Evolutionary conservation across 352 stramenopile species (phyloP), one percentile per base, ranked within the genome.

Genomic region (Albugo laibachii): DNA sequence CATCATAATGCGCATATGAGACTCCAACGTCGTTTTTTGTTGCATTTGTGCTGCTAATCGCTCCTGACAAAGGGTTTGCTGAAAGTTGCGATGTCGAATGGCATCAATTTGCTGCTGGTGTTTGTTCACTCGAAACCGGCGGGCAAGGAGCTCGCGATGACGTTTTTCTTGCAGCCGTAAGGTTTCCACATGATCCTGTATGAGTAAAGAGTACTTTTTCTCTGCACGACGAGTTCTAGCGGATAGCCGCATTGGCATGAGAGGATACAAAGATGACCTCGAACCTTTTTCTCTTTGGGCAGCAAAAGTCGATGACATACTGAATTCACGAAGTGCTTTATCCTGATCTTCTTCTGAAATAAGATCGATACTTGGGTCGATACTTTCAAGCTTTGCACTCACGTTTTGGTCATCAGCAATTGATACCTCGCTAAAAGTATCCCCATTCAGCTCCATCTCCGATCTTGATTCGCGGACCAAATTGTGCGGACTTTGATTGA

Each of bases 141-240:
- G 62, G 50, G 73, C 68, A 27, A 86, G 56, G 46, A 79, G 66
- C 39, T 77, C 56, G 8, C 71, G 59, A 45, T 81, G 66, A 13
- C 66, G 73, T 44, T 55, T 56, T 24, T 86, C 73, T 36, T 66
- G 56, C 65, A 82, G 65, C 0, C 66, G 66, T 8, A 83, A 53
- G 41, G 76, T 63, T 34, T 77, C 64, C 5, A 86, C 52, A 42
- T 83, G 70, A 38, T 80, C 65, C 49, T 82, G 81, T 12, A 83
- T 48, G 10, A 66, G 60, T 8, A 82, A 42, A 31, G 81, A 83
- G 57, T 86, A 86, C n/a, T 69, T 65, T 35, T 78, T 43, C 36
- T 67, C 69, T 49, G 83, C 64, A 11, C 61, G 58, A 45, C 68
- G 55, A 11, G 62, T 57, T 40, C 68, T 76, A 0, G 52, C 65